phyloP scores from a whole-genome alignment of 495 filamentous ascomycete genomes.

The Aspergillus coremiiformis region DNA sequence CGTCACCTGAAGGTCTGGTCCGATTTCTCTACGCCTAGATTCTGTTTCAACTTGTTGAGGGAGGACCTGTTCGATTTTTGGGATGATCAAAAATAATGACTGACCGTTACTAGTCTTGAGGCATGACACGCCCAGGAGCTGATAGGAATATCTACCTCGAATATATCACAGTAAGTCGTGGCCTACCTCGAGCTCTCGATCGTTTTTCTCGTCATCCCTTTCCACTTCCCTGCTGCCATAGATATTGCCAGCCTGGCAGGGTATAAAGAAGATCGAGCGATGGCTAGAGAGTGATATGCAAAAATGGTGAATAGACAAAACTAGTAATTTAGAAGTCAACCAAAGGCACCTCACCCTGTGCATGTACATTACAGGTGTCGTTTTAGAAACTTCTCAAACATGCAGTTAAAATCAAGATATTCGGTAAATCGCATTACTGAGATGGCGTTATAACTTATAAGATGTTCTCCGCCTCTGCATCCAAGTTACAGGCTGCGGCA shows the following conservation, averaged over 20 bases:
- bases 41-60: too few species aligned
- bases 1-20: slow-evolving; percentile 8
- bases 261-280: neutral
- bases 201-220: neutral
- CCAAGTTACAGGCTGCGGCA: too few species aligned
- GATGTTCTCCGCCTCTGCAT: too few species aligned
- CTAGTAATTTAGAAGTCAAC: too few species aligned
- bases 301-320: too few species aligned
- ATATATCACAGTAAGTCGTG: neutral
- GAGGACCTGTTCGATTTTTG: neutral
- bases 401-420: too few species aligned
- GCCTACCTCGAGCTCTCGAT: neutral
- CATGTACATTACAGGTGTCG: too few species aligned
- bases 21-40: neutral
- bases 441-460: too few species aligned
- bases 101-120: neutral
- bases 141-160: neutral
- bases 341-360: too few species aligned
- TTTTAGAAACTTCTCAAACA: too few species aligned
- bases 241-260: neutral
- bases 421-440: too few species aligned
- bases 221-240: neutral
- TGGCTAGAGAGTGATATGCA: neutral
- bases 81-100: neutral
- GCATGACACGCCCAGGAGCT: neutral